Conservation (phyloP, 163 green algal genomes). For the Chloromonas sp. region DNA sequence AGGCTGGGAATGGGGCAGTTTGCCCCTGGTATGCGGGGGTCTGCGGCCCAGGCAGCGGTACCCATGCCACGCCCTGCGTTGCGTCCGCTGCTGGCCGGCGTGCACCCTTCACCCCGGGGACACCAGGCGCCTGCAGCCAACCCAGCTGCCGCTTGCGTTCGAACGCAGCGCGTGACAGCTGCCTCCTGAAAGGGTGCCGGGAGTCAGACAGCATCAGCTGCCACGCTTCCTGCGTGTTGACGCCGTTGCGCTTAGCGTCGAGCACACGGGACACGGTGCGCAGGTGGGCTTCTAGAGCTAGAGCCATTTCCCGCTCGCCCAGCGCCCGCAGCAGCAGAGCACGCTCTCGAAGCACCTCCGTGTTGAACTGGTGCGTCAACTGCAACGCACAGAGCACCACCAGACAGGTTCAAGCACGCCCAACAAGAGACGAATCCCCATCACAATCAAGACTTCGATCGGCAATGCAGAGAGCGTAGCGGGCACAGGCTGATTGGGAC, state of each 20-base stretch:
- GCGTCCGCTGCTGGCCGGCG: not conserved
- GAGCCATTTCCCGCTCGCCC: slow-evolving; percentile 26
- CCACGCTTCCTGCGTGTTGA: slow-evolving; percentile 30
- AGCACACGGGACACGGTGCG: not conserved
- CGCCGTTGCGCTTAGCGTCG: slow-evolving; percentile 24
- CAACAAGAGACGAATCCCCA: too few relatives aligned
- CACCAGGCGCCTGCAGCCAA: slow-evolving; percentile 5
- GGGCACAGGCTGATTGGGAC: too few relatives aligned
- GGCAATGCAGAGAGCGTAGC: too few relatives aligned
- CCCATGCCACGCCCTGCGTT: not conserved
- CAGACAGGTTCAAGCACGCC: not conserved
- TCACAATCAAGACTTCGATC: too few relatives aligned
- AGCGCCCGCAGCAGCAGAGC: slow-evolving; percentile 13
- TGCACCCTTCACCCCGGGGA: not conserved
- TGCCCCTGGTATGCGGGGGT: too few relatives aligned
- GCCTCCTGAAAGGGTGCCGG: slow-evolving; percentile 4
- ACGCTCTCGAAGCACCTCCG: slow-evolving; percentile 22
- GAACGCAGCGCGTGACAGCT: slow-evolving; percentile 16
- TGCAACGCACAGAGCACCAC: not conserved
- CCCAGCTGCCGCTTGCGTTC: slow-evolving; percentile 27
- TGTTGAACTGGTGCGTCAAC: slow-evolving; percentile 21
- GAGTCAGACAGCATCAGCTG: slow-evolving; percentile 6
- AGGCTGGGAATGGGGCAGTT: too few relatives aligned
- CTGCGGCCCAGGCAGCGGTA: not conserved
- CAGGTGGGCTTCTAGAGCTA: slow-evolving; percentile 24